Base-by-base conservation (phyloP, 352 stramenopile species). In the Pythium dissotocum region DNA sequence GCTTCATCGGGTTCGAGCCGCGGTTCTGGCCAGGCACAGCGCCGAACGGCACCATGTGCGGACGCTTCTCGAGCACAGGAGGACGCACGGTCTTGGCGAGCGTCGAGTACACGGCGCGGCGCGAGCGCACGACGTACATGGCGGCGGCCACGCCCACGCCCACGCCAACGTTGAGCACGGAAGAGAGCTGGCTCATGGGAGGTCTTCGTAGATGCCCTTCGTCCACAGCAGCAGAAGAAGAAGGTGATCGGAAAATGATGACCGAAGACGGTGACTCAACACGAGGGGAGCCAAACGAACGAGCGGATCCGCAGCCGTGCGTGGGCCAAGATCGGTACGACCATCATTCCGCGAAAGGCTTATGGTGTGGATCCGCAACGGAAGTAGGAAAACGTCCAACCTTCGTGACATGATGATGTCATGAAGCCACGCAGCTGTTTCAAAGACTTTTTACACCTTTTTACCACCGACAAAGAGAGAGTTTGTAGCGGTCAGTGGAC, bases 1-100 rank as follows among this genome's bases (percentile, higher is more conserved):
- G 95, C 65, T 96, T 89, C 75, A 99, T 95, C 35, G 97, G 88
- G 63, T 85, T 85, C 58, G 83, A 67, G 0, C 89, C 89, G 42
- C 89, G 87, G 72, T 95, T 96, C 70, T 95, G 81, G 33, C 80
- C 82, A 0, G 72, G 67, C n/a, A 94, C 82, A 14, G 79, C 85
- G 28, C 88, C 88, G 65, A 96, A 94, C 7, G 85, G 84, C 49
- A 95, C 87, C 82, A 91, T 95, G 73, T 91, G 82, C 42, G 83
- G 75, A 0, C 79, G 76, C 73, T 92, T 93, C 58, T 84, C 73
- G 9, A 93, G 76, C 63, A 89, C 77, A 0, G 87, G 87, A 14
- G 87, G 85, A 13, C 58, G 72, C 38, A 81, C 57, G 58, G 70
- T 73, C 48, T 77, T 63, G 12, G 77, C 69, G 30, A 90, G 49